Conservation (phyloP, 2,329 filamentous ascomycete genomes). For the Penicillium fuscoglaucum region DNA sequence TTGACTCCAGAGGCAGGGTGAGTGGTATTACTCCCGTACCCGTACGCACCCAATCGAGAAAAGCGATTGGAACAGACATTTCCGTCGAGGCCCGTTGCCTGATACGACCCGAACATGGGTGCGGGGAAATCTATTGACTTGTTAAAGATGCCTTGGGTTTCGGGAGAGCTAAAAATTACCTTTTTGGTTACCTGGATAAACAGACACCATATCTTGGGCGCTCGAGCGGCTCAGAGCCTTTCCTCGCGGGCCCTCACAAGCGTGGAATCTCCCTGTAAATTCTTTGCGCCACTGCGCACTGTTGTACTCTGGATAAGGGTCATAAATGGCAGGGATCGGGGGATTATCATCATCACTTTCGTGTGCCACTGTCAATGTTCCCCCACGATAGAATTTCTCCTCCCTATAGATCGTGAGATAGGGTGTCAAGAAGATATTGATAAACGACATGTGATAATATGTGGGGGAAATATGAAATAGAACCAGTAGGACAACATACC, state of each 20-base stretch:
- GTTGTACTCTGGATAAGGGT: conserved; percentile 71
- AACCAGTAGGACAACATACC: not conserved
- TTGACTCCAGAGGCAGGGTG: conserved; percentile 14
- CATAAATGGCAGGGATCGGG: conserved; percentile 50
- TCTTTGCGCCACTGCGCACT: conserved; percentile 57
- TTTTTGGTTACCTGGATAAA: conserved; percentile 47
- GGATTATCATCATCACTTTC: not conserved
- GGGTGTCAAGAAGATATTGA: not conserved
- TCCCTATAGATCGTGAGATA: not conserved
- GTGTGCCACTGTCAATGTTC: not conserved
- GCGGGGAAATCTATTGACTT: conserved; percentile 52
- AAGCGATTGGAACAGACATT: conserved; percentile 67
- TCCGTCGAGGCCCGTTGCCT: conserved; percentile 59
- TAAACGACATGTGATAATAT: not conserved
- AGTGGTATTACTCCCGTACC: conserved; percentile 30
- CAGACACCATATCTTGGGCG: conserved; percentile 63
- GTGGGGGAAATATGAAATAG: not conserved
- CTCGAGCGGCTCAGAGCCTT: conserved; percentile 51
- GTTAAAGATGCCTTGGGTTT: not conserved
- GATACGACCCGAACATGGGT: conserved; percentile 63
- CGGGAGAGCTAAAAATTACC: not conserved
- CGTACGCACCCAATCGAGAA: conserved; percentile 63
- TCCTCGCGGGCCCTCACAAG: conserved; percentile 64
- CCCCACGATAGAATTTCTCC: not conserved
- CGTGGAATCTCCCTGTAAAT: conserved; percentile 59